Conservation (phyloP, 768 basidiomycete genomes). For the Cystobasidium tubakii region DNA sequence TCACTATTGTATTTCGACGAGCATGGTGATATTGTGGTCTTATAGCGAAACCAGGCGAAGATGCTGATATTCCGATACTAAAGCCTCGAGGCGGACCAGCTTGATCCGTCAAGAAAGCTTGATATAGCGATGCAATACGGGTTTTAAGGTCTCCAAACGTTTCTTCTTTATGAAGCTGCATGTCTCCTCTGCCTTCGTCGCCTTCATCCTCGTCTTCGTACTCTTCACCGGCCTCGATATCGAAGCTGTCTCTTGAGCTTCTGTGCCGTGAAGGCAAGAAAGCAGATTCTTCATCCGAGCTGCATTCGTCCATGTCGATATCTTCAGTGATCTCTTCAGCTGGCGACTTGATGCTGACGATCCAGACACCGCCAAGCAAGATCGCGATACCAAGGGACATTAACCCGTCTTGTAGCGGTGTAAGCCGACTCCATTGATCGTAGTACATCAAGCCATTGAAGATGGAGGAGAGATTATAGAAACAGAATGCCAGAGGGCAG, state of each 20-base stretch:
- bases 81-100: slow-evolving; percentile 42
- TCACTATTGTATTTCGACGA: slow-evolving; percentile 17
- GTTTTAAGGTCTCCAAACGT: slow-evolving; percentile 27
- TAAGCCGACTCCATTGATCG: slow-evolving; percentile 70
- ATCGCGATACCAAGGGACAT: slow-evolving; percentile 70
- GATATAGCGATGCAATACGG: slow-evolving; percentile 13
- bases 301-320: neutral
- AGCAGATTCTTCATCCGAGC: neutral
- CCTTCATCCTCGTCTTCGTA: slow-evolving; percentile 2
- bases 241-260: neutral
- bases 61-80: slow-evolving; percentile 43
- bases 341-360: slow-evolving; percentile 67
- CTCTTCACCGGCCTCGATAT: neutral
- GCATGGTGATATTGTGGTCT: slow-evolving; percentile 36
- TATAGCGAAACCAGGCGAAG: slow-evolving; percentile 45
- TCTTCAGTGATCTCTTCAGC: slow-evolving; percentile 15
- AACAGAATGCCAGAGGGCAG: slow-evolving; percentile 71
- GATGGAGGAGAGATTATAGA: slow-evolving; percentile 88
- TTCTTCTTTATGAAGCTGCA: neutral
- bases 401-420: slow-evolving; percentile 63
- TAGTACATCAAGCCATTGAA: slow-evolving; percentile 83
- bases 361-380: slow-evolving; percentile 81
- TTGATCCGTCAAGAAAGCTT: slow-evolving; percentile 30
- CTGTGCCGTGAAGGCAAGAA: neutral
- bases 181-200: slow-evolving; percentile 20